Evolutionary conservation across 345 rosid species (phyloP), one percentile per base, ranked within the genome.

Genomic region (Dimocarpus longan): DNA sequence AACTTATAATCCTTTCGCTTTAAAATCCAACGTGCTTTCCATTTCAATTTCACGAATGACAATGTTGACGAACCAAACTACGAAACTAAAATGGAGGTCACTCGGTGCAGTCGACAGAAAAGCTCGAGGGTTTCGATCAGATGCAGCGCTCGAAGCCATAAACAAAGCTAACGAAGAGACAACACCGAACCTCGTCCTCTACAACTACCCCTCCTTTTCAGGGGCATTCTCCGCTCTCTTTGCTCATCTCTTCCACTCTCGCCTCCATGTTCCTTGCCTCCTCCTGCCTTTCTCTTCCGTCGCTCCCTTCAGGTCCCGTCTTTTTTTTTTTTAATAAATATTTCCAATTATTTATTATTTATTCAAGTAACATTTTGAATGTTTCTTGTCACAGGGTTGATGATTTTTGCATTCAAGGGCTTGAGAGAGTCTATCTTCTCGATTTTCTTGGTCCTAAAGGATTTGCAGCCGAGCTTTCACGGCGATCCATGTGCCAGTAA

Each of bases 141-240:
- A 88, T 77, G 93, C 95, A 8, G 98, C 97, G 9, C 80, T 93
- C 24, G 91, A 90, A 84, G 93, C 95, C 56, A 82, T 93, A 44
- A 79, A 84, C 0, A 86, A 81, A 81, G 93, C 95, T 6, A 66
- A 81, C 3, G 93, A 89, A 79, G 90, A 89, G 80, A 88, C 83
- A 64, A 88, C 86, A 52, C 86, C 85, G 19, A 91, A 86, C 72
- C 59, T 92, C 68, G 92, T 86, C 3, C 88, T 92, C 4, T 95
- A 95, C 85, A 93, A 92, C 74, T 95, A 93, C 80, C 97, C 99
- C 1, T 95, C 98, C 0, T 89, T 90, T 85, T 89, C 99, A 6
- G 99, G 99, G 43, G 95, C 95, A 1, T 88, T 86, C 82, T 90
- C 93, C 13, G 95, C 98, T 84, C 85, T 93, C 84, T 91, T 92